These are phyloP conservation scores for Hippophae rhamnoides DNA, from an alignment of 306 rosid species.

Conservation along the genomic window DNA sequence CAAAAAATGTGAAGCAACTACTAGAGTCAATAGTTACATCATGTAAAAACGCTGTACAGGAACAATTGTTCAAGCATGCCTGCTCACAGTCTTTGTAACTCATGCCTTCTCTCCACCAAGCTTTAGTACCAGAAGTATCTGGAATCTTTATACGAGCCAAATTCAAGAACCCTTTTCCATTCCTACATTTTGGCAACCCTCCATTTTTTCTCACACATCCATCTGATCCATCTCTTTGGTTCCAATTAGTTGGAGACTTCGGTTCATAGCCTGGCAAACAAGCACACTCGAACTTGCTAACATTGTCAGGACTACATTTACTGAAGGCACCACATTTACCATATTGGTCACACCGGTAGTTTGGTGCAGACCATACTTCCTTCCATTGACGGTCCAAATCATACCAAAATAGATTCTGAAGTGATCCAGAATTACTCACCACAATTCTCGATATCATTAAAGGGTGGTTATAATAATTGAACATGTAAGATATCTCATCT, in stretches of 20 bases:
- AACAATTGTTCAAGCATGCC: constrained; percentile 39
- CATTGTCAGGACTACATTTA: constrained; percentile 31
- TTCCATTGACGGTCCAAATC: constrained; percentile 15
- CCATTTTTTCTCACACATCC: constrained; percentile 44
- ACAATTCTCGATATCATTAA: background rate
- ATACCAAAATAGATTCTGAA: constrained; percentile 18
- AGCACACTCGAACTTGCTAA: constrained; percentile 23
- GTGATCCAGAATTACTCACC: constrained; percentile 10
- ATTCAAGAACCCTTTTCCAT: constrained; percentile 44
- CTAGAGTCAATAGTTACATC: constrained; percentile 13
- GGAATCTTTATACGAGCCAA: constrained; percentile 35
- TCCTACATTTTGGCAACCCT: constrained; percentile 16
- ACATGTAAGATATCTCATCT: background rate
- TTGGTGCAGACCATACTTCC: constrained; percentile 24
- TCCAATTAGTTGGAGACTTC: constrained; percentile 20
- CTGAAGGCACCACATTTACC: constrained; percentile 37
- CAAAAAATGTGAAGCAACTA: constrained; percentile 47
- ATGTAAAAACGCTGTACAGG: constrained; percentile 37
- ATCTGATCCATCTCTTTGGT: constrained; percentile 24
- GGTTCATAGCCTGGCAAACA: constrained; percentile 55
- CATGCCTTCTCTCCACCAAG: constrained; percentile 7
- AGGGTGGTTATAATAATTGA: background rate
- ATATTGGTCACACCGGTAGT: constrained; percentile 29
- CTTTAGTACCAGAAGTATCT: constrained; percentile 18
- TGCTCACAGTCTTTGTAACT: constrained; percentile 22